These are phyloP conservation scores for Acacia acuminata DNA, from an alignment of 306 rosid genomes.

Conservation along the genomic window DNA sequence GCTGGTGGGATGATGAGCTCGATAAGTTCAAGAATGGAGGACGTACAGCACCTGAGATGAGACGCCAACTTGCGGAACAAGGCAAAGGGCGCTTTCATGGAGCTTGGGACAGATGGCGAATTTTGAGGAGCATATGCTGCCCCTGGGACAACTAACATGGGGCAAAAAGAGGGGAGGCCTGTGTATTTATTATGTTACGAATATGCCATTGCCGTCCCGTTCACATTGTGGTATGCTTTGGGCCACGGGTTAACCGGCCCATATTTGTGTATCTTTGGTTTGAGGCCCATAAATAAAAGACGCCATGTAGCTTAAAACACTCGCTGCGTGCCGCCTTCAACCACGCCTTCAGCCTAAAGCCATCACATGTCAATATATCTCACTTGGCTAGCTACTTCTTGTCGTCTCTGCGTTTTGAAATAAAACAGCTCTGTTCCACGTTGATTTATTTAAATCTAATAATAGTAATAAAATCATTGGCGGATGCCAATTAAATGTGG, in stretches of 20 bases:
- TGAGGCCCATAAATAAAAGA: neutral
- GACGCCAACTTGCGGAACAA: neutral
- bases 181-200: neutral
- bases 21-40: constrained; percentile 3
- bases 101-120: neutral
- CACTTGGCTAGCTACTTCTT: neutral
- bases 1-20: neutral
- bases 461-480: neutral
- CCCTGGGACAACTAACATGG: neutral
- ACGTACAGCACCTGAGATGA: too few relatives aligned
- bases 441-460: neutral
- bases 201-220: neutral
- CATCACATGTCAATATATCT: too few relatives aligned
- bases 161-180: neutral
- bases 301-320: too few relatives aligned
- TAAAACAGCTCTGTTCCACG: neutral
- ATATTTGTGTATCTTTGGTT: neutral
- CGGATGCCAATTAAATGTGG: neutral
- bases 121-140: constrained; percentile 39
- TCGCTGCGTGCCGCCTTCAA: too few relatives aligned
- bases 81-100: neutral
- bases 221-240: neutral
- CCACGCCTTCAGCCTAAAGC: too few relatives aligned
- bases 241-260: neutral
- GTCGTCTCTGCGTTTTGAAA: neutral